phyloP scores from a whole-genome alignment of 306 rosid species.

The Glycine latifolia region DNA sequence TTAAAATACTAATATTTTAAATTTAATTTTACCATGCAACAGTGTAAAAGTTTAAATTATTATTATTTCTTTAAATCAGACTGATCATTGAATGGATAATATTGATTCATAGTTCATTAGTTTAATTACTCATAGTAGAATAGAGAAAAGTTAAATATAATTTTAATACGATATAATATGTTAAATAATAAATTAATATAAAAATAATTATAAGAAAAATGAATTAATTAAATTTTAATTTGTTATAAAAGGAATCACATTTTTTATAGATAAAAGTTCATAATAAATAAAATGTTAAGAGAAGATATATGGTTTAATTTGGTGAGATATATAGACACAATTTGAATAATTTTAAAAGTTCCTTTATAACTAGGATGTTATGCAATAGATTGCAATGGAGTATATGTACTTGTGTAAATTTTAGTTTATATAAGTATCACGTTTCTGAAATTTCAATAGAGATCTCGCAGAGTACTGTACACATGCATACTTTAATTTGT shows the following conservation, averaged over 20 bases:
- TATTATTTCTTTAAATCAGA: neutral
- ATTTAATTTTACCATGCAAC: no score
- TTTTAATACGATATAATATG: no score
- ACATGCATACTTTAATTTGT: neutral
- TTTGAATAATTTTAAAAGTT: neutral
- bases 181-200: neutral
- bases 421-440: neutral
- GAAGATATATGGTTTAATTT: neutral
- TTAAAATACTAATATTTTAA: neutral
- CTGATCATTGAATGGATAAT: neutral
- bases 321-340: neutral
- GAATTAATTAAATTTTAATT: neutral
- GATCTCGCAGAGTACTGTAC: neutral
- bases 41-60: no score
- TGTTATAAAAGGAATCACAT: neutral
- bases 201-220: neutral
- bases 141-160: neutral
- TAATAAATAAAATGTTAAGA: neutral
- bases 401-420: neutral
- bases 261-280: neutral
- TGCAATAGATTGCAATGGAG: neutral
- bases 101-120: neutral
- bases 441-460: neutral
- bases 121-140: neutral
- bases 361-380: constrained; percentile 3